phyloP scores from a whole-genome alignment of 2,329 filamentous ascomycete species.

The Pseudocercospora fijiensis region DNA sequence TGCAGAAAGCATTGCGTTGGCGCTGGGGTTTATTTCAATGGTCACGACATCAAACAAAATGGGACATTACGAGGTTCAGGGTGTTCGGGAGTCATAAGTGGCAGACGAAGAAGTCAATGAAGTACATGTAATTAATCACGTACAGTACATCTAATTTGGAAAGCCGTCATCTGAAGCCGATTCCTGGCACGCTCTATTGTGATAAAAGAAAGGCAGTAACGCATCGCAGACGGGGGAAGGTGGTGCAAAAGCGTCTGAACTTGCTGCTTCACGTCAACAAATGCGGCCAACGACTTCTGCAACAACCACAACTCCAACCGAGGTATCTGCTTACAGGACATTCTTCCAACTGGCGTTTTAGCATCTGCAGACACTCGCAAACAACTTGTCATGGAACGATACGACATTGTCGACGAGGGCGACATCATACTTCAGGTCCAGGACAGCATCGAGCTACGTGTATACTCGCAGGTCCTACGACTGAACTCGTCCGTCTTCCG shows the following conservation, averaged over 20 bases:
- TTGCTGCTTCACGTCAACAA: not conserved
- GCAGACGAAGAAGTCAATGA: not conserved
- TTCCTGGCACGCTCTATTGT: not conserved
- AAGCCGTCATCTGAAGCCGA: not conserved
- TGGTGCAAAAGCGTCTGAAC: not conserved
- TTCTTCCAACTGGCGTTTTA: no score
- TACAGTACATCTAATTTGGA: constrained; percentile 23
- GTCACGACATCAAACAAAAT: constrained; percentile 15
- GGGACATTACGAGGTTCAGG: not conserved
- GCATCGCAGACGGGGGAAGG: no score
- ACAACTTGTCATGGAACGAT: no score
- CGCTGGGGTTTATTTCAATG: constrained; percentile 16
- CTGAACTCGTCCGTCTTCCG: no score
- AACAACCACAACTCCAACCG: no score
- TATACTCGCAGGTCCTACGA: no score
- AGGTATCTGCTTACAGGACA: no score
- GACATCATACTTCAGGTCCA: no score
- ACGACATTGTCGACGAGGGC: no score
- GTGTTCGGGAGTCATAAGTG: constrained; percentile 5
- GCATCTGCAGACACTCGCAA: no score
- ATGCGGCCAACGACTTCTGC: no score
- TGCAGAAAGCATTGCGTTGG: constrained; percentile 24
- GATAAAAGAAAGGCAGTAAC: not conserved
- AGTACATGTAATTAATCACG: constrained; percentile 22
- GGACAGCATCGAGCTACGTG: no score